These are phyloP conservation scores for Trifolium dubium DNA, from an alignment of 306 rosid species.

Conservation along the genomic window DNA sequence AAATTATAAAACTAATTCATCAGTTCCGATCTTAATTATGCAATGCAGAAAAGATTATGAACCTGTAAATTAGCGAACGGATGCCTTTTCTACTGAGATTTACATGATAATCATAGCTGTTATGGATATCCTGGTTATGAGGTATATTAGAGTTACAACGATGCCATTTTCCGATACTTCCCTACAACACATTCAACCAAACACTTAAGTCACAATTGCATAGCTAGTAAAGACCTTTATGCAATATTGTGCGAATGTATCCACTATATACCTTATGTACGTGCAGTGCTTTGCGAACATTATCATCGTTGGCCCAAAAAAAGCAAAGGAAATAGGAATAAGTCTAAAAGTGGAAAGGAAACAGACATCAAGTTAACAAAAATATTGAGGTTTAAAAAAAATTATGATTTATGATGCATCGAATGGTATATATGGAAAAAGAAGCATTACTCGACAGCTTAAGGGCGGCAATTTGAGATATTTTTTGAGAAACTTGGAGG, in stretches of 20 bases:
- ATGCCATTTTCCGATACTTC: conserved; percentile 62
- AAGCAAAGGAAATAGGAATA: conserved; percentile 42
- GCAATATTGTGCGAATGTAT: background rate
- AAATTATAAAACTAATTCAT: background rate
- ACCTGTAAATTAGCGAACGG: conserved; percentile 71
- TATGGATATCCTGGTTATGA: background rate
- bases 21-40: background rate
- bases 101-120: conserved; percentile 49
- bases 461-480: conserved; percentile 42
- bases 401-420: too few relatives aligned
- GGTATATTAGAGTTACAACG: conserved; percentile 41
- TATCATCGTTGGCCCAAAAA: conserved; percentile 64
- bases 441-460: conserved; percentile 51
- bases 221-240: background rate
- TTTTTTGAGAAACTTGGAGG: background rate
- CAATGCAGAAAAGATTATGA: background rate
- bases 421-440: too few relatives aligned
- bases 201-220: background rate
- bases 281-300: conserved; percentile 62
- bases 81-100: conserved; percentile 62
- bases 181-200: conserved; percentile 47
- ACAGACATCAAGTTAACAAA: conserved; percentile 5
- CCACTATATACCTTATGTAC: conserved; percentile 50
- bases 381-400: too few relatives aligned
- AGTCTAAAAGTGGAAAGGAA: conserved; percentile 31